Evolutionary conservation across 1,139 yeast species (phyloP).

Genomic region (Kazachstania sp.): DNA sequence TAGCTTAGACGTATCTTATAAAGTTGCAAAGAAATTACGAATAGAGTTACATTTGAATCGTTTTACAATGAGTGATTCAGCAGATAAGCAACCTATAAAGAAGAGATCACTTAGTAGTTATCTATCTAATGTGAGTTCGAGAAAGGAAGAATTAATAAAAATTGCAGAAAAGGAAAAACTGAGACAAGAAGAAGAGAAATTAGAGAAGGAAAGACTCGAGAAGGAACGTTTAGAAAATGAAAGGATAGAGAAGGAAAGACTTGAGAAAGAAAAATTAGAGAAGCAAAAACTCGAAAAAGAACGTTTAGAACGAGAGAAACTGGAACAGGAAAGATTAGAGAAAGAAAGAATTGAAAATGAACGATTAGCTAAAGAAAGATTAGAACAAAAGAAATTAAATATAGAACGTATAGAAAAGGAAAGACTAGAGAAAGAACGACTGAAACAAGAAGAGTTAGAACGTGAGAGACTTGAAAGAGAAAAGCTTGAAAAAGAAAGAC

Average conservation of each 20-base stretch:
- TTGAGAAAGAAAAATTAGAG: constrained; percentile 2
- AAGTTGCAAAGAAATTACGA: too few relatives aligned
- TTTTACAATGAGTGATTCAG: constrained; percentile 4
- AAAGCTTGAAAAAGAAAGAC: too few relatives aligned
- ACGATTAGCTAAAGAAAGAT: not conserved
- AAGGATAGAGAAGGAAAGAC: not conserved
- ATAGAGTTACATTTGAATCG: too few relatives aligned
- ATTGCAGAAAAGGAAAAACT: constrained; percentile 11
- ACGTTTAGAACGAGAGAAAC: constrained; percentile 1
- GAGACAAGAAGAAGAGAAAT: constrained; percentile 2
- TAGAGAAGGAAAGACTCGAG: constrained; percentile 2
- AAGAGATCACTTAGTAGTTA: constrained; percentile 31
- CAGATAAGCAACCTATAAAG: constrained; percentile 13
- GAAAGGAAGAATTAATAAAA: constrained; percentile 28
- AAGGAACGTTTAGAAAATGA: constrained; percentile 3
- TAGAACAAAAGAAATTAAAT: not conserved
- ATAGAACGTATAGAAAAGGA: not conserved
- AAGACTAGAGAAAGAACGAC: not conserved
- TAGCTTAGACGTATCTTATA: too few relatives aligned
- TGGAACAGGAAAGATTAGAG: not conserved
- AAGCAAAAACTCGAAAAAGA: not conserved
- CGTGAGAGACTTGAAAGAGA: not conserved
- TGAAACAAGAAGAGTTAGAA: not conserved
- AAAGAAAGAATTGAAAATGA: constrained; percentile 1
- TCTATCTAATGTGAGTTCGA: constrained; percentile 27